Percentiles rank a stretch among this genome's conserved stretches.
Conservation (phyloP, 768 basidiomycete species). For the Russula ochroleuca region DNA sequence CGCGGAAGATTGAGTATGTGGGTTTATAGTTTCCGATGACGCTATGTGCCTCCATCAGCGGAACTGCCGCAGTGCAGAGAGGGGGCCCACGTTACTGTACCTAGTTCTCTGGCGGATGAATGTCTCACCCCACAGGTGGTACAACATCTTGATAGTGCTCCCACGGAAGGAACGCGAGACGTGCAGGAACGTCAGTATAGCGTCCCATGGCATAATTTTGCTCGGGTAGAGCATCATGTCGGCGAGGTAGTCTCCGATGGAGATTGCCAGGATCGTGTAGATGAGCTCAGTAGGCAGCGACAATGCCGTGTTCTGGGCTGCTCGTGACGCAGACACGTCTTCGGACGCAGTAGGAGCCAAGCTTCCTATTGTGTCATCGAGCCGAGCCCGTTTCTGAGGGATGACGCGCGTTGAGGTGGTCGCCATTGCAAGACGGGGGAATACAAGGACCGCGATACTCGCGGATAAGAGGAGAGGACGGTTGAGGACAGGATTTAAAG, state of each 20-base stretch:
- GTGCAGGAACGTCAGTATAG: conserved; percentile 19
- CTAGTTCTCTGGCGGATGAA: conserved; percentile 25
- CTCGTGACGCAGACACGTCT: neutral
- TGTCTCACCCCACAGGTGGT: conserved; percentile 26
- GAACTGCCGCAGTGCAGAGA: neutral
- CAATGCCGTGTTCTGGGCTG: neutral
- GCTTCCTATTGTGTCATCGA: neutral
- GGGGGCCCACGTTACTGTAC: no score
- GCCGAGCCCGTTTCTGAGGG: conserved; percentile 12
- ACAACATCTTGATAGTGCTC: conserved; percentile 23
- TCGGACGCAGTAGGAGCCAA: neutral
- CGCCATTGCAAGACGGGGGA: neutral
- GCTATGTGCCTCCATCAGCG: conserved; percentile 13
- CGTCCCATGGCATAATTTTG: conserved; percentile 17
- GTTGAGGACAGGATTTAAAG: neutral
- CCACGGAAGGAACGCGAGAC: conserved; percentile 22
- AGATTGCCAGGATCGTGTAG: conserved; percentile 18
- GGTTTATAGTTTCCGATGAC: conserved; percentile 25
- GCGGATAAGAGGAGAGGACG: neutral
- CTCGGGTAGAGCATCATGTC: conserved; percentile 22
- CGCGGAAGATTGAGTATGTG: conserved; percentile 16
- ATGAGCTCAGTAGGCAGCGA: conserved; percentile 24
- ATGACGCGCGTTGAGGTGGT: neutral
- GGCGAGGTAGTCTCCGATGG: conserved; percentile 19
- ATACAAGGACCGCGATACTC: neutral